Evolutionary conservation across 306 rosid species (phyloP).

Genomic region (Citrullus colocynthis): DNA sequence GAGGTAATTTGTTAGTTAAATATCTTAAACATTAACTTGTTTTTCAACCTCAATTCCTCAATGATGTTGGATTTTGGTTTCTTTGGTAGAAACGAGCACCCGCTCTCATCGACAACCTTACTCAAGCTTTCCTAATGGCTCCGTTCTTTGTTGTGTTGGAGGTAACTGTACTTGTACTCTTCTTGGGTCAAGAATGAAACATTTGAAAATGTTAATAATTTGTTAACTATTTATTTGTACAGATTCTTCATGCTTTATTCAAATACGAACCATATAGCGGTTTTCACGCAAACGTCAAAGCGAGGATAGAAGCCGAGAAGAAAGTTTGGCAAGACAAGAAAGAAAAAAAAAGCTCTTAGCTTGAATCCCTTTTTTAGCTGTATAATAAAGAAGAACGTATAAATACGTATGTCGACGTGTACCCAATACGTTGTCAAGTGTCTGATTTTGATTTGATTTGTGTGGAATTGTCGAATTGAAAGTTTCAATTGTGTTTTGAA

Average conservation of each 20-base stretch:
- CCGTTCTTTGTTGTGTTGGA: conserved; percentile 86
- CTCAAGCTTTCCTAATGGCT: conserved; percentile 74
- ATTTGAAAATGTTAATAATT: neutral
- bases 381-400: neutral
- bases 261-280: conserved; percentile 66
- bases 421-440: neutral
- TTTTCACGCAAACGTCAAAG: conserved; percentile 45
- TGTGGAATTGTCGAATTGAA: neutral
- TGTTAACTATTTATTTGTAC: conserved; percentile 15
- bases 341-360: conserved; percentile 35
- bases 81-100: conserved; percentile 55
- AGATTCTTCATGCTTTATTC: conserved; percentile 49
- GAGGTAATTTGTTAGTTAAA: conserved; percentile 36
- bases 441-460: neutral
- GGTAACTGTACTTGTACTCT: conserved; percentile 22
- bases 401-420: neutral
- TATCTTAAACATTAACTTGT: neutral
- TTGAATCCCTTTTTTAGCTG: neutral
- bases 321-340: conserved; percentile 48
- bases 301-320: conserved; percentile 35
- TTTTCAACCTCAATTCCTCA: neutral
- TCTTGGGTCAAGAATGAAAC: neutral
- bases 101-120: conserved; percentile 67
- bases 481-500: neutral
- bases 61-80: neutral